Conservation (phyloP, 1,284 basidiomycete species). For the Irpex sp. region DNA sequence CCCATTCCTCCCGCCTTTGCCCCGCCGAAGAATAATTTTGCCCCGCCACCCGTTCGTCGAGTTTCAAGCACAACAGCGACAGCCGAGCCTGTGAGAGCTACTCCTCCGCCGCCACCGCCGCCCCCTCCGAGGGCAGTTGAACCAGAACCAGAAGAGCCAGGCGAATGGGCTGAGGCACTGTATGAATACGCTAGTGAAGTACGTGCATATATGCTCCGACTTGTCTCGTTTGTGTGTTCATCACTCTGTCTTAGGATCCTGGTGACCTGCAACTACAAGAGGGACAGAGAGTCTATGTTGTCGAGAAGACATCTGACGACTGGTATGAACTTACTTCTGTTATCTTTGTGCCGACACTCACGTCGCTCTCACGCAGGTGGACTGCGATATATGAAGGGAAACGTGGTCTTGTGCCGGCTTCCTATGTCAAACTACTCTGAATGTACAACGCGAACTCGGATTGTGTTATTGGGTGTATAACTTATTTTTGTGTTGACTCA, state of each 20-base stretch:
- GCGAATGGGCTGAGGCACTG: conserved; percentile 74
- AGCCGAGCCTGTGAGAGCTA: conserved; percentile 20
- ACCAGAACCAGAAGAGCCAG: conserved; percentile 35
- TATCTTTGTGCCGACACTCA: neutral
- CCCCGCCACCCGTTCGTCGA: conserved; percentile 51
- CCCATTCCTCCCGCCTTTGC: conserved; percentile 46
- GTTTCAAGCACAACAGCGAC: conserved; percentile 22
- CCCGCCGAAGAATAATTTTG: conserved; percentile 40
- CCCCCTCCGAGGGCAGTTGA: conserved; percentile 20
- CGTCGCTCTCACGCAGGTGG: conserved; percentile 51
- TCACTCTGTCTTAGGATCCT: conserved; percentile 46
- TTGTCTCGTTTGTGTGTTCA: neutral
- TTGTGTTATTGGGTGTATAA: conserved; percentile 1
- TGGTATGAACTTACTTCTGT: conserved; percentile 45
- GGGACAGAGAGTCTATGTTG: conserved; percentile 53
- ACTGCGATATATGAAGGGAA: conserved; percentile 59
- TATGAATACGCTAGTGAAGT: conserved; percentile 73
- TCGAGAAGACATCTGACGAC: conserved; percentile 65
- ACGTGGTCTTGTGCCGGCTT: conserved; percentile 67
- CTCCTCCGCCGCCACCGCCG: conserved; percentile 22
- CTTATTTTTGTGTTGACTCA: neutral
- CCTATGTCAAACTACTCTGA: conserved; percentile 62
- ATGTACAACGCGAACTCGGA: neutral
- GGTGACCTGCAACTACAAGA: conserved; percentile 59
- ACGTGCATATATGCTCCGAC: neutral